phyloP scores from a whole-genome alignment of 352 stramenopile genomes.

The Pythium sukuiense region DNA sequence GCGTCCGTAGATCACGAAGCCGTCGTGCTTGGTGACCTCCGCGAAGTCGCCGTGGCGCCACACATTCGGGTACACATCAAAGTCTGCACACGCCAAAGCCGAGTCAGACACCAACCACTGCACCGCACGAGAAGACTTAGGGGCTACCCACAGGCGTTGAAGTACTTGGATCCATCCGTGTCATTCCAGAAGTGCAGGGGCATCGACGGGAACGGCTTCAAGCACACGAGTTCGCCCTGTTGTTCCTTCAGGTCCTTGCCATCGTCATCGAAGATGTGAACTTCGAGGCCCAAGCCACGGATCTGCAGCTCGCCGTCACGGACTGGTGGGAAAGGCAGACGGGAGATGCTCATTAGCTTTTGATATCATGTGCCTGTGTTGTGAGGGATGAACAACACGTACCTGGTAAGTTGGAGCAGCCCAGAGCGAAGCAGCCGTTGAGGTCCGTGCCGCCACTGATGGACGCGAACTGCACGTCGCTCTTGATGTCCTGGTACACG shows the following conservation, averaged over 20 bases:
- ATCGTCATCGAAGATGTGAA: constrained; percentile 71
- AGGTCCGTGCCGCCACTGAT: constrained; percentile 86
- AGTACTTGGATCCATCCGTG: constrained; percentile 70
- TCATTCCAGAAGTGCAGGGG: constrained; percentile 84
- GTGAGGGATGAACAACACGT: neutral
- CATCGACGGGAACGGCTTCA: constrained; percentile 85
- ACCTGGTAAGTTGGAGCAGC: constrained; percentile 72
- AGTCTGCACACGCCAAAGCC: constrained; percentile 45
- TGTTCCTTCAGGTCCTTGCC: constrained; percentile 44
- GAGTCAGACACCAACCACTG: neutral
- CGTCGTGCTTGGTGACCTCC: constrained; percentile 57
- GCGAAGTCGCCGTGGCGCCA: constrained; percentile 87
- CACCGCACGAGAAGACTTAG: constrained; percentile 20
- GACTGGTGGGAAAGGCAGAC: constrained; percentile 27
- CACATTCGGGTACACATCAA: constrained; percentile 71
- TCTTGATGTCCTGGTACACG: constrained; percentile 75
- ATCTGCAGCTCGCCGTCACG: constrained; percentile 81
- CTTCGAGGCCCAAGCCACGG: constrained; percentile 75
- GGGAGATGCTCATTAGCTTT: neutral
- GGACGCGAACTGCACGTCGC: constrained; percentile 73
- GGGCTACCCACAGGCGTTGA: constrained; percentile 64
- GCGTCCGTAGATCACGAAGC: constrained; percentile 75
- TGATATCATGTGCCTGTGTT: neutral
- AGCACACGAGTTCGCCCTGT: constrained; percentile 68
- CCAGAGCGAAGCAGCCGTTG: constrained; percentile 78